Evolutionary conservation across 2,329 filamentous ascomycete species (phyloP), one percentile per base, ranked within the genome.

Genomic region (Neopestalotiopsis sp.): DNA sequence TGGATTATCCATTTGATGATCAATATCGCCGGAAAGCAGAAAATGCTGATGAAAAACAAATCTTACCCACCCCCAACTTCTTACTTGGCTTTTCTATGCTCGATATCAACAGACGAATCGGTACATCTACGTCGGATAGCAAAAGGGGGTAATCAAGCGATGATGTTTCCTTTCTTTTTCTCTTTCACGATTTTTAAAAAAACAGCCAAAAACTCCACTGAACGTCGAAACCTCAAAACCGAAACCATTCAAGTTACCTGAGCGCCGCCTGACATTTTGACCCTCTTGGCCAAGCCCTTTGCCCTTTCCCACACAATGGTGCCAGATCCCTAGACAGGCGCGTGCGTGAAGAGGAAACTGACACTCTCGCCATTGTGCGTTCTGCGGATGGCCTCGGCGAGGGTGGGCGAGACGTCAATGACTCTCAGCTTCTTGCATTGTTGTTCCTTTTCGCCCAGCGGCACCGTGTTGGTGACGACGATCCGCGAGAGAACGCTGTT

Each of bases 381-480:
- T 70, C 87, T 80, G 56, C 88, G 81, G 73, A 87, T 88, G 10
- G 87, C 87, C 74, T 89, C 87, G 14, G 87, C 87, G 62, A 89
- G 78, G 59, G 92, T 94, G 17, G 92, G 91, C 76, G 89, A 91
- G 76, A 95, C 91, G 79, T 95, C 92, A 77, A 95, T 94, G 49
- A 92, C 92, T 78, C 92, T 88, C 69, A 95, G 86, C 77, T 89
- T 88, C 71, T 87, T 84, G 78, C 92, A 94, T 17, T 84, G 80
- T 75, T 90, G 87, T 78, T 90, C 91, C 86, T 94, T 94, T 78
- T 92, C 91, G 73, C 89, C 87, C 71, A 94, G 88, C 4, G 92
- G 92, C 20, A 95, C 92, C 2, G 92, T 94, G 80, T 95, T 94
- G 64, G 92, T 94, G 62, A 94, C 91, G 28, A 94, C 92, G 40